Conservation (phyloP, 1,284 basidiomycete species). For the Trichosporon sp. region DNA sequence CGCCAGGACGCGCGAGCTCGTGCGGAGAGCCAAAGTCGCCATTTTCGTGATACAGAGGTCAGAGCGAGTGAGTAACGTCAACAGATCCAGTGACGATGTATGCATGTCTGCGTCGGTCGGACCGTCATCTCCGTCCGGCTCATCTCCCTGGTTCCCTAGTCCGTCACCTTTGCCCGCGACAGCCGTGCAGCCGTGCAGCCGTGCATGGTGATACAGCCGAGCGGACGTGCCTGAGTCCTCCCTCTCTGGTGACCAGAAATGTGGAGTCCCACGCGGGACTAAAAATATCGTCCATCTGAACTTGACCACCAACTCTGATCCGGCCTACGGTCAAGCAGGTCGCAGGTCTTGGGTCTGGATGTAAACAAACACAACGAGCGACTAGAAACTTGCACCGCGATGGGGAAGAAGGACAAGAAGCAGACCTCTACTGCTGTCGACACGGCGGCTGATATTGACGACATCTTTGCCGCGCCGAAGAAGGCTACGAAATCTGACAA, state of each 20-base stretch:
- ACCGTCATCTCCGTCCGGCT: not conserved
- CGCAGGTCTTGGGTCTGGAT: too few relatives aligned
- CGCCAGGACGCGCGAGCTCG: not conserved
- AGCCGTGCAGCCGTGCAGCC: not conserved
- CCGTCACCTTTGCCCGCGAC: not conserved
- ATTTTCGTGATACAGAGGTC: not conserved
- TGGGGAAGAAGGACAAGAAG: slow-evolving; percentile 19
- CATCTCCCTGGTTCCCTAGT: not conserved
- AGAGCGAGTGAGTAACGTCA: not conserved
- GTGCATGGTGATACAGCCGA: too few relatives aligned
- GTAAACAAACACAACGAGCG: not conserved
- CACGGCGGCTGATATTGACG: slow-evolving; percentile 6
- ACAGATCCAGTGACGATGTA: too few relatives aligned
- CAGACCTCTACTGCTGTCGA: slow-evolving; percentile 14
- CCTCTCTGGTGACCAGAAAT: not conserved
- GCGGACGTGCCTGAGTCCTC: too few relatives aligned
- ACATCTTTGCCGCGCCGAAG: slow-evolving; percentile 10
- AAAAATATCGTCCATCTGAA: not conserved
- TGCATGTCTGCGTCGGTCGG: not conserved
- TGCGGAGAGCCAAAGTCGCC: not conserved
- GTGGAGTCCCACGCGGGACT: not conserved
- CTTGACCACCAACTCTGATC: not conserved
- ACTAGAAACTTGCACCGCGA: not conserved
- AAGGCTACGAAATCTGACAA: slow-evolving; percentile 11
- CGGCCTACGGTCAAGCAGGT: not conserved